Conservation (phyloP, 768 basidiomycete genomes). For the Auriscalpium microsporum region DNA sequence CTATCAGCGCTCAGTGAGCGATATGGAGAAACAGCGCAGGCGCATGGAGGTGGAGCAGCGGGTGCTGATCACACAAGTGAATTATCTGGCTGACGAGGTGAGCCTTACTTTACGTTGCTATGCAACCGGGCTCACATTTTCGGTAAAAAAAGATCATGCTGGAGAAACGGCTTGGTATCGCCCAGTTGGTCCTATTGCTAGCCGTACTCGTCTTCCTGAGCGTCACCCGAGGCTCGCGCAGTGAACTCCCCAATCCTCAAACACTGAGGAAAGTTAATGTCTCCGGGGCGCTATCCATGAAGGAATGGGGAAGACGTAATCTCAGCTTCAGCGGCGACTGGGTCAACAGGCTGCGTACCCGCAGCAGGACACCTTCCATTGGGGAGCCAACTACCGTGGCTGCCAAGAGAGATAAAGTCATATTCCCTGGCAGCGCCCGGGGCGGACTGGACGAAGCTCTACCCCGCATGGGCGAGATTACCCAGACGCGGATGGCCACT, state of each 20-base stretch:
- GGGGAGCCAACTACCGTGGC: not conserved
- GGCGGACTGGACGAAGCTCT: too few relatives aligned
- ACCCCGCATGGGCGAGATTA: not conserved
- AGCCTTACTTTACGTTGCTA: conserved; percentile 4
- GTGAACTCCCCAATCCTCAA: conserved; percentile 17
- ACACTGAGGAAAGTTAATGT: not conserved
- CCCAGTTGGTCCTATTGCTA: conserved; percentile 77
- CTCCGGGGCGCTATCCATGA: conserved; percentile 24
- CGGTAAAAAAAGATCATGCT: conserved; percentile 51
- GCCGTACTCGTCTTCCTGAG: conserved; percentile 82
- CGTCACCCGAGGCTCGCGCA: conserved; percentile 67
- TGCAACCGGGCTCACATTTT: not conserved
- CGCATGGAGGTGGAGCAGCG: conserved; percentile 64
- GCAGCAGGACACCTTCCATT: not conserved
- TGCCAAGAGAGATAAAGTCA: too few relatives aligned
- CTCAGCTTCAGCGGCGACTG: conserved; percentile 50
- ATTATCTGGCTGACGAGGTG: conserved; percentile 78
- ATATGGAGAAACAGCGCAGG: conserved; percentile 61
- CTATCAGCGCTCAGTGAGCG: conserved; percentile 53
- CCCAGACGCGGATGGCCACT: too few relatives aligned
- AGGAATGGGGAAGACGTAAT: conserved; percentile 50
- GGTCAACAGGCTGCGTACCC: conserved; percentile 31
- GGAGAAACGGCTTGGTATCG: conserved; percentile 85
- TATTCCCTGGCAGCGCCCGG: too few relatives aligned
- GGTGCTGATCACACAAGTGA: conserved; percentile 60